These are phyloP conservation scores for Cyclaneusma minus DNA, from an alignment of 2,329 filamentous ascomycete species.

Conservation along the genomic window DNA sequence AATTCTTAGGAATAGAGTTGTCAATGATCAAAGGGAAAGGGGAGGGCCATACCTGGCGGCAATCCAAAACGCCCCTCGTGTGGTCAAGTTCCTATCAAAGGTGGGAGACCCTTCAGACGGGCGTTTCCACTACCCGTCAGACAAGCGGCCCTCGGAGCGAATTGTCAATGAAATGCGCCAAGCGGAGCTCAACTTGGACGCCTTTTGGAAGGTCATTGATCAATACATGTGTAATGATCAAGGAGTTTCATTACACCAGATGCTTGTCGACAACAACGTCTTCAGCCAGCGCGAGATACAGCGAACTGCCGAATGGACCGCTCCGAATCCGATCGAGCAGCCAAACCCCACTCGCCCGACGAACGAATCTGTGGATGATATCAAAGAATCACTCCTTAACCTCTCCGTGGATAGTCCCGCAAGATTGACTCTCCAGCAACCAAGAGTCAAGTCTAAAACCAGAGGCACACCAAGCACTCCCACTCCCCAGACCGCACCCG, in stretches of 20 bases:
- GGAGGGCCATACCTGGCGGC: no score
- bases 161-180: conserved; percentile 26
- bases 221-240: no score
- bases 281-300: no score
- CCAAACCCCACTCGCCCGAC: conserved; percentile 1
- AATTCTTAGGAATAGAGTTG: no score
- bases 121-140: conserved; percentile 25
- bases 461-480: conserved; percentile 6
- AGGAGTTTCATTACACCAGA: no score
- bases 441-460: conserved; percentile 15
- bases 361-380: conserved; percentile 2
- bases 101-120: conserved; percentile 6
- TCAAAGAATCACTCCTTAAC: conserved; percentile 12
- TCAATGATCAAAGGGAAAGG: no score
- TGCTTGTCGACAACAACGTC: no score
- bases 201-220: conserved; percentile 27
- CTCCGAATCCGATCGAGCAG: conserved; percentile 16
- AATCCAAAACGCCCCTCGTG: no score
- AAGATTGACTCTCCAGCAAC: conserved; percentile 3
- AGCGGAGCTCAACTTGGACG: conserved; percentile 32
- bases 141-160: conserved; percentile 28
- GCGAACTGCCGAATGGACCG: conserved; percentile 32
- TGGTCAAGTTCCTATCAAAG: no score
- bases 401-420: conserved; percentile 2
- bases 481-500: conserved; percentile 1